Base-by-base conservation (phyloP, 768 basidiomycete species). In the Tricholoma sp. region DNA sequence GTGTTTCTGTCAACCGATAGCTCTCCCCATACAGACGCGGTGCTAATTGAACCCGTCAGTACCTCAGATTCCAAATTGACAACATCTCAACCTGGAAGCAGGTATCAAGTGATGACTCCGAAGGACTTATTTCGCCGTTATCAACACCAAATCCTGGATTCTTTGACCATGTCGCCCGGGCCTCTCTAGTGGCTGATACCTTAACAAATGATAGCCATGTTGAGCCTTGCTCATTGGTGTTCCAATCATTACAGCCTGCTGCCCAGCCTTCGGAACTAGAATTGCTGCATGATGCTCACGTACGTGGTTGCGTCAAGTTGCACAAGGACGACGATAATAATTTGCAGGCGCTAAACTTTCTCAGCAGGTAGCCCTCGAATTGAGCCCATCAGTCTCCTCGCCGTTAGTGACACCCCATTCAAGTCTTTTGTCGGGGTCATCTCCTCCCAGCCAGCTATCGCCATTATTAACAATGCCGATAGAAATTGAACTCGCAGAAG, bases 361-460 rank as follows among this genome's bases (percentile, higher is more conserved):
- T 24, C 47, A 50, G 16, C 16, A 29, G 47, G 9, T 27, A 22
- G n/a, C 27, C 3, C 2, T 50, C n/a, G 41, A 41, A 43, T 29
- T 32, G 2, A 9, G 19, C 14, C 16, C 21, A 12, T 29, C 52
- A 9, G 11, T 52, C 32, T n/a, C 52, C 9, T 51, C 57, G 39
- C 53, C 46, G 37, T n/a, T 9, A 27, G 35, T 49, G 10, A 50
- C 57, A 41, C 59, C 52, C 14, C 47, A 27, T 47, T 58, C 18
- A 58, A 55, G 52, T 29, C 50, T 34, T 10, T 64, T 66, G 55
- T 67, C 65, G 52, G 63, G 62, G 58, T 62, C 62, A 56, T 68
- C 67, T 19, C 63, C 67, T 51, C 62, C 66, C 53, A 12, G 32
- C n/a, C 35, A 22, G 24, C 24, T 27, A 31, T 55, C 47, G 14